Evolutionary conservation across 169 alveolate species (phyloP), one percentile per base, ranked within the genome.

Genomic region (Condylostoma magnum): DNA sequence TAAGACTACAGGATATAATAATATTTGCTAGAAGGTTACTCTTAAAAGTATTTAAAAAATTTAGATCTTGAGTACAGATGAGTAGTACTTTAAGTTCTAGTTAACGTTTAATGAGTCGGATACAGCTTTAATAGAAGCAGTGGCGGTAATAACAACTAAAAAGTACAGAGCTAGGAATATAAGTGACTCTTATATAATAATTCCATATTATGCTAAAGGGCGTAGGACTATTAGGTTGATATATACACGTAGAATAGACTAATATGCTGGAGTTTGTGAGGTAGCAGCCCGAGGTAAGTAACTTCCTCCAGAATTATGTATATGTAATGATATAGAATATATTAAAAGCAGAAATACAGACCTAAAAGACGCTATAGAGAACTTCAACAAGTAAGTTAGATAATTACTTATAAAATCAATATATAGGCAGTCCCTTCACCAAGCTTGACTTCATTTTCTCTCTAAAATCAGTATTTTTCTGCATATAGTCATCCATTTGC

Each of bases 191-290:
- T 63, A 38, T 28, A 22, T 36, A 4, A 15, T 25, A n/a, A 20
- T 20, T 15, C 73, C 73, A 20, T 63, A 41, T 44, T 63, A 6
- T 44, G 54, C 22, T 5, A 22, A 25, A 25, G 73, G 73, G 46
- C 46, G 50, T 20, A 41, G 33, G 33, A 46, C 28, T 5, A 8
- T 50, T 20, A 25, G 36, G n/a, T 12, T 67, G 2, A 51, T 51
- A 25, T 67, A 48, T 30, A 50, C 38, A 4, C 31, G 65, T 31
- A 67, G 76, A 67, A 53, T 67, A 4, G 76, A 67, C 36, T 25
- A 33, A 0, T 67, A 67, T 34, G 76, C 65, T 15, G 76, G 76
- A 30, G 18, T 30, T 1, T 67, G 76, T 33, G 76, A 67, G 31
- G 38, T 15, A 33, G 15, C 50, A 10, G 41, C 66, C 8, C 31